Base-by-base conservation (phyloP, 2,329 filamentous ascomycete genomes). In the Sporothrix inflata region DNA sequence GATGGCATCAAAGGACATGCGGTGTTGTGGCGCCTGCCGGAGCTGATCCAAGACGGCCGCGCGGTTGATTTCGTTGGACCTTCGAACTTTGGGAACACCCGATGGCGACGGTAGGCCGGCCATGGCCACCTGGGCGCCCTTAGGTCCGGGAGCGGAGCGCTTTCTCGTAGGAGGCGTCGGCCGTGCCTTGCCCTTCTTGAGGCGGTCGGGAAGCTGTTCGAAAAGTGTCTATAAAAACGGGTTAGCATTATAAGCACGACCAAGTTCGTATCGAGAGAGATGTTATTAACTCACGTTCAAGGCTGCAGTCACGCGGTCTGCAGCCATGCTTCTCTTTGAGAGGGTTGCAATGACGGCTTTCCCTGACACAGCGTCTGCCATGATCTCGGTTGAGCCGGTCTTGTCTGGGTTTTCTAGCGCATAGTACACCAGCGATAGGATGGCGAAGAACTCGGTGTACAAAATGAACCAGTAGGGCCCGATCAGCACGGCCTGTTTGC, bases 391-490 rank as follows among this genome's bases (percentile, higher is more conserved):
- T 6, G 91, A 90, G 1, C 91, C 92, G 4, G 87, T 83, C 77
- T 92, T 93, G 73, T 92, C 89, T 0, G 92, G 91, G 75, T 95
- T 95, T 79, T 95, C 93, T 16, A 94, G 84, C 0, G 92, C 91
- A 78, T 92, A 95, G 78, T 93, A 96, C 0, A 95, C 85, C 61
- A 96, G 84, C 0, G 93, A 93, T 42, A 96, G 83, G 42, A 95
- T 91, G 16, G 92, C 90, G 78, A 94, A 94, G 81, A 94, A 94
- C 19, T 92, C 91, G 2, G 92, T 94, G 78, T 94, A 95, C 78
- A 95, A 89, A 76, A 92, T 92, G 78, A 95, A 95, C 93, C 93
- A 96, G 80, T 94, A 94, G 0, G 92, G 91, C 0, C 93, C 93
- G 74, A 91, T 91, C n/a, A 96, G 66, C 34, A 75, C 75, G 1